These are phyloP conservation scores for Phytophthora rubi DNA, from an alignment of 352 stramenopile genomes.

Conservation along the genomic window DNA sequence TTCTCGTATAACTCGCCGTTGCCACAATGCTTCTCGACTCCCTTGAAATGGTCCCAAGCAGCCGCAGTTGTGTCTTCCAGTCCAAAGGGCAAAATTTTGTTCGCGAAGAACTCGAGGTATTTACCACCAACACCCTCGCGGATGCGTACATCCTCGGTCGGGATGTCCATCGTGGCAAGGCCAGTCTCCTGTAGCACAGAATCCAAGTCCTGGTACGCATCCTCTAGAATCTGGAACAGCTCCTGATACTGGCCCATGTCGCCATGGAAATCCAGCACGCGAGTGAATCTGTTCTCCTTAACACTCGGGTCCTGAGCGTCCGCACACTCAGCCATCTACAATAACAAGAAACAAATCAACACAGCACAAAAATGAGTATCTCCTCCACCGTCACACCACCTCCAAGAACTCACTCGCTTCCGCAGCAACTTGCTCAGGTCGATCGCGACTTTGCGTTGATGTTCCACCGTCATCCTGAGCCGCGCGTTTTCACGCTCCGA, in stretches of 20 bases:
- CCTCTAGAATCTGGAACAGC: slow-evolving; percentile 38
- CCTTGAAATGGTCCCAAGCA: slow-evolving; percentile 40
- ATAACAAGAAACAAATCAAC: background rate
- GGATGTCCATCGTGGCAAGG: slow-evolving; percentile 38
- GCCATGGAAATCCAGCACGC: slow-evolving; percentile 33
- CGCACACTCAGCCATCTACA: slow-evolving; percentile 37
- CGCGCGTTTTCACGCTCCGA: slow-evolving; percentile 49
- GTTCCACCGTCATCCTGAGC: slow-evolving; percentile 50
- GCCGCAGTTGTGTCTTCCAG: slow-evolving; percentile 32
- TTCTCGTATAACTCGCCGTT: slow-evolving; percentile 41
- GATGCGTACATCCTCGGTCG: slow-evolving; percentile 38
- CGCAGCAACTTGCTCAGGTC: slow-evolving; percentile 34
- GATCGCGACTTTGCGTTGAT: slow-evolving; percentile 33
- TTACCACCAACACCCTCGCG: slow-evolving; percentile 40
- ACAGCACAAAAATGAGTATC: background rate
- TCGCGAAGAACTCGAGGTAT: slow-evolving; percentile 43
- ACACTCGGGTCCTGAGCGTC: slow-evolving; percentile 27
- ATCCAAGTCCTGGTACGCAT: slow-evolving; percentile 37
- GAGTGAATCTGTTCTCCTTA: slow-evolving; percentile 28
- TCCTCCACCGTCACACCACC: background rate
- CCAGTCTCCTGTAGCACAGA: slow-evolving; percentile 34
- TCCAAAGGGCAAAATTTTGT: slow-evolving; percentile 41
- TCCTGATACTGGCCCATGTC: slow-evolving; percentile 40
- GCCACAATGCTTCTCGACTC: slow-evolving; percentile 32
- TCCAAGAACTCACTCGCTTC: slow-evolving; percentile 17